Percentiles rank a stretch among this genome's conserved stretches.
phyloP scores from a whole-genome alignment of 2,329 filamentous ascomycete species.

The Malbranchea cinnamomea region DNA sequence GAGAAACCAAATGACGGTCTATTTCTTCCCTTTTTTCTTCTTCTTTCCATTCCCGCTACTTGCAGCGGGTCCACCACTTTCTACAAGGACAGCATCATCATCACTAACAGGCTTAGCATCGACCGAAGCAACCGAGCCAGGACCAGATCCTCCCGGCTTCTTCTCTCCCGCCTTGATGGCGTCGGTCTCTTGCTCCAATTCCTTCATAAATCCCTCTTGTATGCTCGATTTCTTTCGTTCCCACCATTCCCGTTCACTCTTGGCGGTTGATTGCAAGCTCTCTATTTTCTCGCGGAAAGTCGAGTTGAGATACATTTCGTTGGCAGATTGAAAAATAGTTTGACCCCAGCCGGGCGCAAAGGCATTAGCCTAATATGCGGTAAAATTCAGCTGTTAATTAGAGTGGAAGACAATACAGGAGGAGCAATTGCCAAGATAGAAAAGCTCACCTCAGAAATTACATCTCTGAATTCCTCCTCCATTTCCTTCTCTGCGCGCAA shows the following conservation, averaged over 20 bases:
- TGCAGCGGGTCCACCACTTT: conserved; percentile 37
- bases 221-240: conserved; percentile 64
- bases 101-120: conserved; percentile 37
- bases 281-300: conserved; percentile 59
- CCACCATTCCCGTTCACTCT: conserved; percentile 81
- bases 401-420: background rate
- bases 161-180: conserved; percentile 4
- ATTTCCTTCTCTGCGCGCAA: conserved; percentile 90
- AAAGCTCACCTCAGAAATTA: conserved; percentile 65
- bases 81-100: conserved; percentile 66
- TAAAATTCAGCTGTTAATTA: conserved; percentile 4
- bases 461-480: conserved; percentile 87
- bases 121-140: conserved; percentile 8
- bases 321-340: conserved; percentile 90
- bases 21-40: conserved; percentile 36
- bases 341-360: conserved; percentile 82
- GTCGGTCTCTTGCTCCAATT: conserved; percentile 39
- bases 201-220: conserved; percentile 65
- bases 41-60: conserved; percentile 24
- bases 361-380: conserved; percentile 59
- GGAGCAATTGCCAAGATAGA: background rate
- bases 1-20: conserved; percentile 1
- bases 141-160: conserved; percentile 12
- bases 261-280: conserved; percentile 56
- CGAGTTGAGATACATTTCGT: conserved; percentile 83